Base-by-base conservation (phyloP, 2,329 filamentous ascomycete species). In the Stagonosporopsis vannaccii region DNA sequence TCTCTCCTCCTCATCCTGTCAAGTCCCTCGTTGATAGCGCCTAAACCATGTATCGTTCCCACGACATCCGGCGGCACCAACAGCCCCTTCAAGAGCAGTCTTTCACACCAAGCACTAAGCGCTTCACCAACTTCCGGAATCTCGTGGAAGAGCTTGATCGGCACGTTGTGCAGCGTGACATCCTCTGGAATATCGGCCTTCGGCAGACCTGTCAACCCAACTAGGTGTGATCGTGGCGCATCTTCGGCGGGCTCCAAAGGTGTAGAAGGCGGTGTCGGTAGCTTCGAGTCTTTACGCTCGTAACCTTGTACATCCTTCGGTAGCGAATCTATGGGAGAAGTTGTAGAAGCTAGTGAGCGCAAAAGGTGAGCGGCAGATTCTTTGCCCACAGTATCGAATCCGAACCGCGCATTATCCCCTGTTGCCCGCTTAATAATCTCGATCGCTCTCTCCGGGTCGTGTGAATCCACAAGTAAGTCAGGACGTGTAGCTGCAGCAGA, bases 131-230 rank as follows among this genome's bases (percentile, higher is more conserved):
- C 79, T 1, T 80, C 79, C 0, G 85, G 83, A 0, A 87, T 81
- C 55, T 89, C 86, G 67, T 93, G 90, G 67, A 91, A 92, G 4
- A 91, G 67, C 73, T 92, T 92, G 59, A 93, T 90, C 0, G 90
- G 90, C 0, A 92, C 87, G 0, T 81, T 85, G 66, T 91, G 89
- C 53, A 86, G 82, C 6, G 78, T 70, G 0, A 86, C 78, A 0
- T 80, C 80, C 0, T 77, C 75, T 0, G 74, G 72, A 1, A 75
- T 73, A 17, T 60, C 49, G 4, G 76, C 77, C 67, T 90, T 90
- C 0, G 90, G 90, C 3, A 91, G 62, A 0, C 89, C 89, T 0
- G 85, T 86, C 40, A 92, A 65, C 0, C 89, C 89, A 0, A 92
- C 81, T 0, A 92, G 77, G 72, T 92, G 90, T 7, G 69, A 69